Base-by-base conservation (phyloP, 305 asterid species). In the Solanum chacoense region DNA sequence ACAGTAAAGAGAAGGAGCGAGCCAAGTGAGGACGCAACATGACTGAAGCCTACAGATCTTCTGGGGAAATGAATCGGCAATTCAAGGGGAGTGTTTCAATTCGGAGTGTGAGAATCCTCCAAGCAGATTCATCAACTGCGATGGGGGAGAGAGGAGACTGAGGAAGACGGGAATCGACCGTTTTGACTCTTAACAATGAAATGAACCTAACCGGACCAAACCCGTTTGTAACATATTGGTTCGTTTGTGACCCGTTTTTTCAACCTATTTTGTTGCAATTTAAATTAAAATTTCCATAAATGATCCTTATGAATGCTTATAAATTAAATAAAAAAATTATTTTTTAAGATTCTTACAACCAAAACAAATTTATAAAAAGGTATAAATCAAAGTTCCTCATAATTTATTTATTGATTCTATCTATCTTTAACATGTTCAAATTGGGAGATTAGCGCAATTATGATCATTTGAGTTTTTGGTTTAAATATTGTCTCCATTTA, bases 1-100 rank as follows among this genome's bases (percentile, higher is more conserved):
- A 67, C 75, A 88, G 45, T 63, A 89, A 12, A 45, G 65, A 81
- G 86, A 88, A 63, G 5, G 40, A 79, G 59, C 90, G 90, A 63
- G 84, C 86, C 63, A 71, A 12, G 13, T 74, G 45, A 89, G 76
- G 90, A 78, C 87, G 79, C 42, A 85, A 75, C 91, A 88, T 91
- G 40, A 32, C 34, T 29, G 22, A n/a, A 81, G 11, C 45, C 42
- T 75, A 14, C 73, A 59, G 91, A 90, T 90, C 91, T 80, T 87
- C 45, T 77, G 6, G n/a, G 78, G 37, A 7, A 16, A 72, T 72
- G 78, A 72, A 72, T 72, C 12, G 37, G 37, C 4, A 72, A 72
- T 72, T 67, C 34, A 63, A 72, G 59, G 34, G 18, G n/a, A 22
- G 5, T 24, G 73, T 28, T 65, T 65, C 77, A 85, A 65, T 67